Evolutionary conservation across 176 grass and related monocot species (phyloP), one percentile per base, ranked within the genome.

Genomic region (Ampelocalamus luodianensis): DNA sequence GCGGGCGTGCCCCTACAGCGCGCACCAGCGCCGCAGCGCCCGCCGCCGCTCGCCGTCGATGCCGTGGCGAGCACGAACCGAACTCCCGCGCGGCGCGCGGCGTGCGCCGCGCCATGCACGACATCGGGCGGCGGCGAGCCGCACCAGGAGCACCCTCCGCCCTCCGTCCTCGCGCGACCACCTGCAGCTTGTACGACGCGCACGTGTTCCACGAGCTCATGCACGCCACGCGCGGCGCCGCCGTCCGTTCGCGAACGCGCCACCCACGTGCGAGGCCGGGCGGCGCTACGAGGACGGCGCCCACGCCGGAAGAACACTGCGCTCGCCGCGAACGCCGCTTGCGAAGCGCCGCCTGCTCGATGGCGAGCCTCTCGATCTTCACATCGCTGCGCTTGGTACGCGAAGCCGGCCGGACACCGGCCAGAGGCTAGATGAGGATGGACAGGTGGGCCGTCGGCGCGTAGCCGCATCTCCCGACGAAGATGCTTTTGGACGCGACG

Each of bases 201-300:
- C 44, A 63, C 23, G 80, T 83, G 53, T 83, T 83, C 80, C 80
- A 73, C 54, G 73, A 42, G 68, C 80, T 83, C n/a, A 83, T 10
- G 32, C 55, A 61, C 39, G 80, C 80, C 80, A 83, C 7, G 67
- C 53, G 11, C 66, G 39, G 67, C 39, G 18, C 23, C 40, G 65
- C 7, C 65, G 22, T 32, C 50, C 67, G 51, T 42, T 6, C 55
- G 36, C 56, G 67, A 60, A 82, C 69, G 56, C 40, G 80, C 53
- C 34, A 82, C 51, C 80, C 80, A 72, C 9, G 80, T 82, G 32
- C 67, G 9, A 82, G 67, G 67, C 51, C 72, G 1, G 53, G 80
- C 22, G 68, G 36, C 55, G 68, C 50, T 16, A 8, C 36, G 7
- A 82, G 80, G 55, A 72, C 69, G 22, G 13, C 50, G 42, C 72